Conservation (phyloP, 371 early-diverging fungal species). For the Mortierella sp. region DNA sequence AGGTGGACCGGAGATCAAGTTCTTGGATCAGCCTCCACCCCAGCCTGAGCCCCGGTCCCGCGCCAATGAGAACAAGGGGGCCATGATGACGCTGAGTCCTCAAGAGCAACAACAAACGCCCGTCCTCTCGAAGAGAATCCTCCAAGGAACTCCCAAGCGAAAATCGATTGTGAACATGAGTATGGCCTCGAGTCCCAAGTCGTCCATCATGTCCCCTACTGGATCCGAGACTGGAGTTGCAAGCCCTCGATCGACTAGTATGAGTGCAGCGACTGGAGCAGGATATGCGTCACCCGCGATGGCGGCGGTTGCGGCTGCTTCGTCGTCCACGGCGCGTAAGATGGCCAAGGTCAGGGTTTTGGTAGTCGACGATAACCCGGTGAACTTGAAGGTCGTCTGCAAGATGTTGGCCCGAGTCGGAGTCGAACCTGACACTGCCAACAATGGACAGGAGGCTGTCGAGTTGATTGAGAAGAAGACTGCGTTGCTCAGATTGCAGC, state of each 20-base stretch:
- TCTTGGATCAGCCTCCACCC: slow-evolving; percentile 17
- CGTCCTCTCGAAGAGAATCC: background rate
- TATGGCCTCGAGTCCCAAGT: background rate
- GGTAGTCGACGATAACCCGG: slow-evolving; percentile 69
- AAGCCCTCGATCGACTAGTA: background rate
- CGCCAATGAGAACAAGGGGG: slow-evolving; percentile 9
- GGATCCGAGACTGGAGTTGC: background rate
- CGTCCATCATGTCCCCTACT: background rate
- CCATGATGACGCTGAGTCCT: slow-evolving; percentile 12
- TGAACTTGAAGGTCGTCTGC: slow-evolving; percentile 64
- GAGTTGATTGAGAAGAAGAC: slow-evolving; percentile 51
- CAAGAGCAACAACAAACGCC: background rate
- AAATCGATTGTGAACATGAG: background rate
- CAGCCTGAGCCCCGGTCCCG: slow-evolving; percentile 35
- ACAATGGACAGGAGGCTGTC: slow-evolving; percentile 62
- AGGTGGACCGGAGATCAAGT: slow-evolving; percentile 14
- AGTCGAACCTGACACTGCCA: slow-evolving; percentile 51
- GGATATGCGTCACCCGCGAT: slow-evolving; percentile 30
- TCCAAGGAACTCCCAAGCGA: slow-evolving; percentile 22
- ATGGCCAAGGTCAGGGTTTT: slow-evolving; percentile 55
- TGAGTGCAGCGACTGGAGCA: background rate
- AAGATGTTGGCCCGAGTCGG: slow-evolving; percentile 59
- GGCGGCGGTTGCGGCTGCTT: slow-evolving; percentile 35
- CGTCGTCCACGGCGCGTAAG: slow-evolving; percentile 24
- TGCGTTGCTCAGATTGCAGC: slow-evolving; percentile 22